These are phyloP conservation scores for Monilinia fructicola DNA, from an alignment of 2,329 filamentous ascomycete species.

Conservation along the genomic window DNA sequence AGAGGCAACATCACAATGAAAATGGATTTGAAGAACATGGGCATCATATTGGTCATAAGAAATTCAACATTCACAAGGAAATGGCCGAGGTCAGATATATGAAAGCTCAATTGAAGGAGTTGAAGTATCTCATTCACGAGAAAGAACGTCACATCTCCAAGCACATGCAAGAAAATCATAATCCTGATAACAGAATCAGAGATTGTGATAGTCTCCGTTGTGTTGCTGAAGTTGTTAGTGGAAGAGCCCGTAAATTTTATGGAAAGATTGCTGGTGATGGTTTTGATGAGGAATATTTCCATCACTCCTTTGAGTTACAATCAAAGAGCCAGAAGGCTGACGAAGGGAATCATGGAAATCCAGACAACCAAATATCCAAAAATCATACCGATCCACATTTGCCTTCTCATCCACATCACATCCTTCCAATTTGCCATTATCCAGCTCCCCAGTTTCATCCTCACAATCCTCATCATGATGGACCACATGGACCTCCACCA, in stretches of 20 bases:
- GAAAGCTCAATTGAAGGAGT: conserved; percentile 44
- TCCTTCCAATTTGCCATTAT: conserved; percentile 37
- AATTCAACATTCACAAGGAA: conserved; percentile 44
- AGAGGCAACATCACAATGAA: conserved; percentile 12
- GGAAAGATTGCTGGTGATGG: conserved; percentile 33
- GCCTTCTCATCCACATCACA: conserved; percentile 28
- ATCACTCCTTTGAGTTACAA: conserved; percentile 14
- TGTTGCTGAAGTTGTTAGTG: conserved; percentile 45
- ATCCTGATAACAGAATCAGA: conserved; percentile 40
- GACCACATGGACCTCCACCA: conserved; percentile 22
- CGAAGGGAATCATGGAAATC: conserved; percentile 11
- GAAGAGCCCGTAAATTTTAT: conserved; percentile 42
- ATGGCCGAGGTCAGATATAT: conserved; percentile 49
- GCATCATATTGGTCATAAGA: background rate
- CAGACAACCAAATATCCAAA: conserved; percentile 23
- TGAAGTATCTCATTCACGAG: conserved; percentile 46
- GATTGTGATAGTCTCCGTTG: conserved; percentile 48
- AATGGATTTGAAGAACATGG: conserved; percentile 11
- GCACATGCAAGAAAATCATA: conserved; percentile 40
- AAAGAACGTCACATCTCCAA: conserved; percentile 42
- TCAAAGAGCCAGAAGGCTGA: conserved; percentile 15
- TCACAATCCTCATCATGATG: conserved; percentile 10
- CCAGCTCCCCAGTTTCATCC: conserved; percentile 24
- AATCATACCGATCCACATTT: conserved; percentile 36
- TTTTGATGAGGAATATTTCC: conserved; percentile 24